Evolutionary conservation across 2,329 filamentous ascomycete genomes (phyloP), one percentile per base, ranked within the genome.

Genomic region (Aspergillus tamarii): DNA sequence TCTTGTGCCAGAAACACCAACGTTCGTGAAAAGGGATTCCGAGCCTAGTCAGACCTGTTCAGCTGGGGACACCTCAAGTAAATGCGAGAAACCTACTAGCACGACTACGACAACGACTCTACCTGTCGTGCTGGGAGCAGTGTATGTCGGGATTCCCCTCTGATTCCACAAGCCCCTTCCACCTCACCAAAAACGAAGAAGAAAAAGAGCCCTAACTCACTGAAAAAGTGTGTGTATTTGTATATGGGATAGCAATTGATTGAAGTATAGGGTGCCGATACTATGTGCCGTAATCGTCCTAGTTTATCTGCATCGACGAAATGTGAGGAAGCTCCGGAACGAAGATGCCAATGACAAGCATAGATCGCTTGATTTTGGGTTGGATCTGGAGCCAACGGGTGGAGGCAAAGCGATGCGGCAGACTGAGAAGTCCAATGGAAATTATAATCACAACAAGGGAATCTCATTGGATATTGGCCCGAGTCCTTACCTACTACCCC

Each of bases 271-370:
- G 48, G 88, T 98, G 60, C 94, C 95, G 1, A 74, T 97, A 54
- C 82, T 88, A 34, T 81, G 86, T 65, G 89, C 91, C 23, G 76
- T 90, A 1, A 74, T 88, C 55, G 85, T 93, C 1, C 81, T 97
- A 45, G 73, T 94, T 67, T 90, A 89, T 73, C 85, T 99, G 41
- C 94, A 97, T 75, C 88, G 92, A 59, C 87, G 92, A 76, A 91
- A 93, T 72, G 80, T 91, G 45, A 88, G 86, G 75, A 93, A 88
- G 72, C 84, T 93, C 67, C 83, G 84, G 61, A 81, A 84, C 63
- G 95, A 99, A 80, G 95, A 99, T 80, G 84, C 86, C 21, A 88
- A 91, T 66, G 94, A 97, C 77, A 92, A 92, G 69, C 92, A 96
- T 78, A 94, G 91, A 74, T 95, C 93, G 0, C 85, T 98, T 74